phyloP scores from a whole-genome alignment of 805 yeast genomes.

The Monosporozyma yasuniensis region DNA sequence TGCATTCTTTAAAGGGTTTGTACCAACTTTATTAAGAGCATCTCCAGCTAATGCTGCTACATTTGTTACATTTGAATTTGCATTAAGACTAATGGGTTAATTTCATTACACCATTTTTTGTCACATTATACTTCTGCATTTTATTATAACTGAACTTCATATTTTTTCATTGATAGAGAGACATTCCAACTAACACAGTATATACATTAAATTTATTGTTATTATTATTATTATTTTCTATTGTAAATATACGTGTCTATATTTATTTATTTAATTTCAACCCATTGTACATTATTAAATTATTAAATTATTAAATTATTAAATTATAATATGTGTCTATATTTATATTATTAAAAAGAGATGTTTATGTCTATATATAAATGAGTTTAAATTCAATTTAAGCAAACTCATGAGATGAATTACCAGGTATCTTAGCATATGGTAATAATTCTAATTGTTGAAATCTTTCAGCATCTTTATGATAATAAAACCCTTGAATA shows the following conservation, averaged over 20 bases:
- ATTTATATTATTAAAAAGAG: too few relatives aligned
- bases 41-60: conserved; percentile 98
- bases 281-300: too few relatives aligned
- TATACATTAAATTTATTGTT: too few relatives aligned
- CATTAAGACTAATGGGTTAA: conserved; percentile 59
- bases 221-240: background rate
- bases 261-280: too few relatives aligned
- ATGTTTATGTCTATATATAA: too few relatives aligned
- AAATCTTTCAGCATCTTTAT: conserved; percentile 60
- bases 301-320: too few relatives aligned
- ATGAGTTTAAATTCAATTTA: too few relatives aligned
- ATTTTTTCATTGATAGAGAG: too few relatives aligned
- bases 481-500: conserved; percentile 75
- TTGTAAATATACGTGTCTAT: too few relatives aligned
- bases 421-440: conserved; percentile 2
- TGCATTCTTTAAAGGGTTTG: conserved; percentile 85
- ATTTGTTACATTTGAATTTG: conserved; percentile 83
- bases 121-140: background rate
- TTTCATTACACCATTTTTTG: background rate
- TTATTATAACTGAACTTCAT: background rate
- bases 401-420: conserved; percentile 19
- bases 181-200: too few relatives aligned
- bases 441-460: conserved; percentile 61
- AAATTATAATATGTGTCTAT: too few relatives aligned
- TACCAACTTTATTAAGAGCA: conserved; percentile 89